Evolutionary conservation across 2,329 filamentous ascomycete species (phyloP).

Genomic region (Neurospora crassa): DNA sequence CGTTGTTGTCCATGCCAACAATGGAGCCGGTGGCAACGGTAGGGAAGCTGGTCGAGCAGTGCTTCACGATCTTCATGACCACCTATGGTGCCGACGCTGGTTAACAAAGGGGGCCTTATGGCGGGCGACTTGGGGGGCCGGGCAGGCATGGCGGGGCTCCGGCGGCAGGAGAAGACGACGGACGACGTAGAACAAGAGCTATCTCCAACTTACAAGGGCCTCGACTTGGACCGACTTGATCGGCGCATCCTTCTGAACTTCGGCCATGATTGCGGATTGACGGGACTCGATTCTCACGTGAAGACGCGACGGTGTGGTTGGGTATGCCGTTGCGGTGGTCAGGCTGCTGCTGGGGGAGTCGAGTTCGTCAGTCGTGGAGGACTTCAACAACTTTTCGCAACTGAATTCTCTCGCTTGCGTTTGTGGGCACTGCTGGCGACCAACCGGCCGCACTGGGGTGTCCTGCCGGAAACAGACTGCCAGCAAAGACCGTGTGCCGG

Average conservation of each 20-base stretch:
- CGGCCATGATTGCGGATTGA: slow-evolving; percentile 41
- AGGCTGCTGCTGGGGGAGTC: slow-evolving; percentile 5
- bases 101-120: slow-evolving; percentile 20
- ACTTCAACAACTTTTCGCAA: slow-evolving; percentile 12
- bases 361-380: slow-evolving; percentile 6
- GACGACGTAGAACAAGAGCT: not conserved
- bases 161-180: slow-evolving; percentile 6
- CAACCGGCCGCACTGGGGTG: not conserved
- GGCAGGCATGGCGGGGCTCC: slow-evolving; percentile 25
- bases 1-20: slow-evolving; percentile 83
- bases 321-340: not conserved
- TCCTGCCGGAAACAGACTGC: not conserved
- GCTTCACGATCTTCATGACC: slow-evolving; percentile 97
- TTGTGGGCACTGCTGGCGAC: slow-evolving; percentile 15
- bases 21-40: slow-evolving; percentile 82
- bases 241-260: slow-evolving; percentile 55
- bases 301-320: not conserved
- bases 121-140: slow-evolving; percentile 16
- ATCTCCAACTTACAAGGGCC: slow-evolving; percentile 61
- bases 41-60: slow-evolving; percentile 80
- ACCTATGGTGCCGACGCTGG: slow-evolving; percentile 44
- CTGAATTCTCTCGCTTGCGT: slow-evolving; percentile 16
- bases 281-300: slow-evolving; percentile 1
- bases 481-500: not conserved
- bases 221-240: slow-evolving; percentile 88